These are phyloP conservation scores for Juncus effusus DNA, from an alignment of 176 grass and related monocot genomes.

Conservation along the genomic window DNA sequence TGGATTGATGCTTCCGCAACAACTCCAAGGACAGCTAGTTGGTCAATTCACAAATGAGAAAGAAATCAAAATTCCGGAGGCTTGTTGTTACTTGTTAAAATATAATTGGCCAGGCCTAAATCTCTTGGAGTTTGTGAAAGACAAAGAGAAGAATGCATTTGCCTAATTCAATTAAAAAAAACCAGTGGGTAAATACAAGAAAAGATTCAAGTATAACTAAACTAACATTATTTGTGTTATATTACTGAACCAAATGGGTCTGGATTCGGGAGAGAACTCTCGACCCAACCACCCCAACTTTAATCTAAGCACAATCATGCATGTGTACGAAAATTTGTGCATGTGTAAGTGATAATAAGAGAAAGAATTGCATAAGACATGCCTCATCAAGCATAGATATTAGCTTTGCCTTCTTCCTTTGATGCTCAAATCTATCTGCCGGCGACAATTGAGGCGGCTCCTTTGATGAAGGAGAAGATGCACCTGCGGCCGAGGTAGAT, in stretches of 20 bases:
- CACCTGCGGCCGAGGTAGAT: slow-evolving; percentile 48
- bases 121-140: slow-evolving; percentile 50
- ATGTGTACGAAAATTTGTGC: slow-evolving; percentile 20
- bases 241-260: slow-evolving; percentile 27
- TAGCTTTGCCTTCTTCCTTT: slow-evolving; percentile 95
- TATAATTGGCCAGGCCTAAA: slow-evolving; percentile 65
- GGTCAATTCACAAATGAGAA: slow-evolving; percentile 49
- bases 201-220: slow-evolving; percentile 25
- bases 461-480: slow-evolving; percentile 52
- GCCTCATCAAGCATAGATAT: slow-evolving; percentile 98
- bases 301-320: slow-evolving; percentile 30
- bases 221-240: slow-evolving; percentile 21
- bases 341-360: slow-evolving; percentile 10
- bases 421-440: slow-evolving; percentile 87
- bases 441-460: slow-evolving; percentile 71
- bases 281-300: slow-evolving; percentile 30
- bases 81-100: slow-evolving; percentile 28
- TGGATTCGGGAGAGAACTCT: slow-evolving; percentile 5
- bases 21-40: slow-evolving; percentile 33
- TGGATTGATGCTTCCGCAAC: slow-evolving; percentile 39
- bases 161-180: slow-evolving; percentile 19
- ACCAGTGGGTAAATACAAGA: neutral
- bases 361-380: slow-evolving; percentile 30
- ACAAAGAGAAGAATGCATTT: slow-evolving; percentile 13
- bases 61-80: slow-evolving; percentile 30